phyloP scores from a whole-genome alignment of 176 grass and related monocot species.

The Microstegium vimineum region DNA sequence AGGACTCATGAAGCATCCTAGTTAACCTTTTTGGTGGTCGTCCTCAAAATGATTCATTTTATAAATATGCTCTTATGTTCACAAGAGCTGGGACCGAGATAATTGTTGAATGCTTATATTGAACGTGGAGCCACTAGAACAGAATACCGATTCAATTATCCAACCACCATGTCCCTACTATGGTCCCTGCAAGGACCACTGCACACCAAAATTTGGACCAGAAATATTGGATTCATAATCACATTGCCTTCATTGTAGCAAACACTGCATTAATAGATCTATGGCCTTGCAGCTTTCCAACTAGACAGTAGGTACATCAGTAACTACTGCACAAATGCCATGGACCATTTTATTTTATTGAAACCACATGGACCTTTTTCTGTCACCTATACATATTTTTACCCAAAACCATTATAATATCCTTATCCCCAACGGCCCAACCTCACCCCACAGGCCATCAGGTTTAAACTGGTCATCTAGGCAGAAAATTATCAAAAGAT shows the following conservation, averaged over 20 bases:
- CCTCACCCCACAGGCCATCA: neutral
- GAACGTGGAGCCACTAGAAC: neutral
- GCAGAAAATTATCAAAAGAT: neutral
- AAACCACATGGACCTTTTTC: neutral
- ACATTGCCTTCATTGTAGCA: neutral
- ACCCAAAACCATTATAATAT: neutral
- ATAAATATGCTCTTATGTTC: neutral
- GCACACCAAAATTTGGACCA: slow-evolving; percentile 13
- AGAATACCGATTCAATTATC: neutral
- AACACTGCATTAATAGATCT: slow-evolving; percentile 18
- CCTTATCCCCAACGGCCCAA: neutral
- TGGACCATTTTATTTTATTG: neutral
- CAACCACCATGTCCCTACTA: neutral
- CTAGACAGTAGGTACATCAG: slow-evolving; percentile 2
- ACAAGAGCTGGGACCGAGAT: slow-evolving; percentile 3
- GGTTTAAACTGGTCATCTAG: neutral
- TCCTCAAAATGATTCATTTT: slow-evolving; percentile 11
- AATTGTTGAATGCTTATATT: neutral
- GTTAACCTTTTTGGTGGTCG: neutral
- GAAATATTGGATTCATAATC: slow-evolving; percentile 3
- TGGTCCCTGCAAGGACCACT: slow-evolving; percentile 13
- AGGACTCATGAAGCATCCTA: slow-evolving; percentile 26
- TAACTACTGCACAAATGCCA: neutral
- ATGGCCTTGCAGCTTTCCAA: slow-evolving; percentile 16
- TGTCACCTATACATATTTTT: slow-evolving; percentile 2